A percentile compares a stretch with the other conserved stretches of the same genome.
phyloP scores from a whole-genome alignment of 2,329 filamentous ascomycete genomes.

The Graphiopsis chlorocephala region DNA sequence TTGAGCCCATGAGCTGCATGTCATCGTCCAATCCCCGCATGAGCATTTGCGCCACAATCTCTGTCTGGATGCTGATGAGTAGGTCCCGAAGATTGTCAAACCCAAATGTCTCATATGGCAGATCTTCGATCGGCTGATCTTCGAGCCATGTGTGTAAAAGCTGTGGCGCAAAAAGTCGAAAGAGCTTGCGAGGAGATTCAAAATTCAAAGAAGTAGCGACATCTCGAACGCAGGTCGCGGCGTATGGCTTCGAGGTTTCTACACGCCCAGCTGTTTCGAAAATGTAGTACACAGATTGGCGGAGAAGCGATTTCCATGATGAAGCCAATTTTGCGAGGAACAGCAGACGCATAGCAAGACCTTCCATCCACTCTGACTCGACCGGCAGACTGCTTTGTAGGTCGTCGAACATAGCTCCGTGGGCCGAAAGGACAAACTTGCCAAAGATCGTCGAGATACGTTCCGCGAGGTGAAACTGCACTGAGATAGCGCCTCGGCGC shows the following conservation, averaged over 20 bases:
- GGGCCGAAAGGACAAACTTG: slow-evolving; percentile 75
- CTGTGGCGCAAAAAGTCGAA: slow-evolving; percentile 81
- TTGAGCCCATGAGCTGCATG: slow-evolving; percentile 57
- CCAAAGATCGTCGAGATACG: slow-evolving; percentile 73
- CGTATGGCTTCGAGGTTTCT: slow-evolving; percentile 63
- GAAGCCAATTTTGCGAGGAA: slow-evolving; percentile 75
- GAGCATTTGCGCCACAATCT: slow-evolving; percentile 74
- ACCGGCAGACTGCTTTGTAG: slow-evolving; percentile 75
- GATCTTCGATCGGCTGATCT: slow-evolving; percentile 56
- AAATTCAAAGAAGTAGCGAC: slow-evolving; percentile 67
- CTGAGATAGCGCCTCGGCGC: slow-evolving; percentile 60
- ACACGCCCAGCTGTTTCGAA: slow-evolving; percentile 85
- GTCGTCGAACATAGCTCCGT: slow-evolving; percentile 82
- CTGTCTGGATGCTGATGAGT: slow-evolving; percentile 67
- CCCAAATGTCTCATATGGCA: slow-evolving; percentile 83
- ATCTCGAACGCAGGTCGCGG: slow-evolving; percentile 65
- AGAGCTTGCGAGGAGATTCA: slow-evolving; percentile 66
- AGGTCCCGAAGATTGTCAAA: slow-evolving; percentile 69
- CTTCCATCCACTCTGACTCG: slow-evolving; percentile 69
- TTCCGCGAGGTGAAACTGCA: slow-evolving; percentile 73
- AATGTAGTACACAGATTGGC: slow-evolving; percentile 86
- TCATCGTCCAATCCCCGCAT: slow-evolving; percentile 73
- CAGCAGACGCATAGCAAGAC: slow-evolving; percentile 78
- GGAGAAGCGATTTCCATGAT: slow-evolving; percentile 79
- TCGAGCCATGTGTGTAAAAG: slow-evolving; percentile 89